phyloP scores from a whole-genome alignment of 352 stramenopile species.

The Pythium dissimile region DNA sequence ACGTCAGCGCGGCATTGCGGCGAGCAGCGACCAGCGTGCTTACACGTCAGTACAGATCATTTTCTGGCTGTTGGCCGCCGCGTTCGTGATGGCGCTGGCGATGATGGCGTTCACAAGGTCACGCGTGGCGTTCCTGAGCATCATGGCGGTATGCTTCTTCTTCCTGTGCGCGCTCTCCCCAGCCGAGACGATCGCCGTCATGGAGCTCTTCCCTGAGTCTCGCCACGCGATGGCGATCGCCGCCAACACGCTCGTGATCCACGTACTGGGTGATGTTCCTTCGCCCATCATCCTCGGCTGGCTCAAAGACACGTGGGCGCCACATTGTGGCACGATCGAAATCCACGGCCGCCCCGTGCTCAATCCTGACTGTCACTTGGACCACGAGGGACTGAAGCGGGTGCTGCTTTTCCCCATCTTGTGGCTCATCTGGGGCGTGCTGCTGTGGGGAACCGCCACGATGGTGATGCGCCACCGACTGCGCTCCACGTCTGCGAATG shows the following conservation, averaged over 20 bases:
- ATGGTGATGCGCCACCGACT: conserved; percentile 29
- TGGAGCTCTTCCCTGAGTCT: conserved; percentile 86
- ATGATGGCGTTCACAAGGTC: conserved; percentile 56
- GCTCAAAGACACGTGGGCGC: conserved; percentile 92
- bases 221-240: conserved; percentile 89
- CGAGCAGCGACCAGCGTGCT: conserved; percentile 35
- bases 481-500: neutral
- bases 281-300: conserved; percentile 90
- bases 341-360: conserved; percentile 52
- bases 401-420: conserved; percentile 74
- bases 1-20: conserved; percentile 29
- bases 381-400: conserved; percentile 55
- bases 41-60: conserved; percentile 62
- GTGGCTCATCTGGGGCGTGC: conserved; percentile 69
- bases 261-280: conserved; percentile 93
- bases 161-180: conserved; percentile 75
- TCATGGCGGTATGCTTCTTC: conserved; percentile 68
- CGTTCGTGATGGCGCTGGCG: conserved; percentile 49
- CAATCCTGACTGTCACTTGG: conserved; percentile 61
- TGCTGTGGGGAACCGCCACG: conserved; percentile 58
- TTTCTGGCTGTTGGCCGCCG: conserved; percentile 59
- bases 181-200: conserved; percentile 82
- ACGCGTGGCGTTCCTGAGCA: conserved; percentile 55
- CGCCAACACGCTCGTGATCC: conserved; percentile 90
- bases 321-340: conserved; percentile 76